phyloP scores from a whole-genome alignment of 371 early-diverging fungal genomes.

The Thermomucor indicae-seudaticae region DNA sequence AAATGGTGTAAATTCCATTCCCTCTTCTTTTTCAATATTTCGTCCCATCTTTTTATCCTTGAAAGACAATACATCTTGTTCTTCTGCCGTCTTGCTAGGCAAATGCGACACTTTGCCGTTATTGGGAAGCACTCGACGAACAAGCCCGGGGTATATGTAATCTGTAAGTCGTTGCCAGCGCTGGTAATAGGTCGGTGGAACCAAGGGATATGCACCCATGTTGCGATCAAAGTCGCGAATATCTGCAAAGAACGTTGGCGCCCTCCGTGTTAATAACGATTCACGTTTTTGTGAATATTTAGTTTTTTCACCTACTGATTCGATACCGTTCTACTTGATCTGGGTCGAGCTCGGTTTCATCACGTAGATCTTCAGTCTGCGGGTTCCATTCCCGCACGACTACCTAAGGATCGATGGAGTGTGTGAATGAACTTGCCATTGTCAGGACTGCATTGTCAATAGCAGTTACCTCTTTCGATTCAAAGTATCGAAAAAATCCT shows the following conservation, averaged over 20 bases:
- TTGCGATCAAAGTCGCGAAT: conserved; percentile 78
- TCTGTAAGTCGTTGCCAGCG: conserved; percentile 74
- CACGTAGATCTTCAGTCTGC: conserved; percentile 50
- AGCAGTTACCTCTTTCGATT: conserved; percentile 51
- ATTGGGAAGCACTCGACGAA: conserved; percentile 61
- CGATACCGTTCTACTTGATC: conserved; percentile 43
- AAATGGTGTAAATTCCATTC: conserved; percentile 60
- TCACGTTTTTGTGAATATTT: background rate
- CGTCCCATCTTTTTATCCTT: conserved; percentile 35
- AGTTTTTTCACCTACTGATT: conserved; percentile 23
- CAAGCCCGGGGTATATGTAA: conserved; percentile 53
- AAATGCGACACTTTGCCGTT: conserved; percentile 51
- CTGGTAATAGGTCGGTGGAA: conserved; percentile 55
- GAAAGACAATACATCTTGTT: conserved; percentile 4
- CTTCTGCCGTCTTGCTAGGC: conserved; percentile 17
- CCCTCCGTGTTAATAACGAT: background rate
- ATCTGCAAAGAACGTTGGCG: conserved; percentile 30
- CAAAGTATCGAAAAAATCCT: conserved; percentile 76
- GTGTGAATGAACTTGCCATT: background rate
- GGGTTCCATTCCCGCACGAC: conserved; percentile 71
- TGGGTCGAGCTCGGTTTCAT: conserved; percentile 44
- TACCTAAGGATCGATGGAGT: conserved; percentile 39
- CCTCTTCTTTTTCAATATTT: conserved; percentile 36
- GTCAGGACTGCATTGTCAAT: background rate
- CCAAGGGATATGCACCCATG: conserved; percentile 85